Evolutionary conservation across 768 basidiomycete species (phyloP).

Genomic region (Paxillus rubicundulus): DNA sequence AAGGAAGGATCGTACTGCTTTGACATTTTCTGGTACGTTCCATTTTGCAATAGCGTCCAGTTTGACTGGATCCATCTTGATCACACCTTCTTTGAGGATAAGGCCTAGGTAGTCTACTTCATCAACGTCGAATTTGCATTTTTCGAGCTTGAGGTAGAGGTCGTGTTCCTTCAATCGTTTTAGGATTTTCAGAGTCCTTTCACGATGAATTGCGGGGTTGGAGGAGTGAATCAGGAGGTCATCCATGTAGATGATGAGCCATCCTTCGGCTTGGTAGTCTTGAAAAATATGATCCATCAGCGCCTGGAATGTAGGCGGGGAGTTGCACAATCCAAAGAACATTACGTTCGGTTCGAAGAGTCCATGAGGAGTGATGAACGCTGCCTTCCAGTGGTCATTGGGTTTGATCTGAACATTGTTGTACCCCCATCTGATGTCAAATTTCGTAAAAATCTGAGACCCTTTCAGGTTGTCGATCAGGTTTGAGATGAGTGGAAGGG

Average conservation of each 20-base stretch:
- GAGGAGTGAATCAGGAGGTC: slow-evolving; percentile 25
- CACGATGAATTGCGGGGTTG: slow-evolving; percentile 6
- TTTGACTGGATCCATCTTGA: slow-evolving; percentile 37
- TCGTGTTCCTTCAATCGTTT: slow-evolving; percentile 25
- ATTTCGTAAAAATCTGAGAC: background rate
- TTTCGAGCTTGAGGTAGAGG: slow-evolving; percentile 36
- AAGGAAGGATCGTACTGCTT: slow-evolving; percentile 30
- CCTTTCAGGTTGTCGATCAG: background rate
- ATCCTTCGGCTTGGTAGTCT: slow-evolving; percentile 11
- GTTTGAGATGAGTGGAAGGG: background rate
- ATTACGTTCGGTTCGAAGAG: slow-evolving; percentile 13
- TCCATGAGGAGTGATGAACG: background rate
- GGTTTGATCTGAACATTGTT: background rate
- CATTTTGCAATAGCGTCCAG: slow-evolving; percentile 31
- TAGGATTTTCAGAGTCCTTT: slow-evolving; percentile 20
- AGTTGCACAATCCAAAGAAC: slow-evolving; percentile 21
- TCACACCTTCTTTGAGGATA: background rate
- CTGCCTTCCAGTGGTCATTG: background rate
- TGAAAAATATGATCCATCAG: no score
- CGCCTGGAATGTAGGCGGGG: slow-evolving; percentile 18
- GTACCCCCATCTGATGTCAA: background rate
- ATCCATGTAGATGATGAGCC: slow-evolving; percentile 28
- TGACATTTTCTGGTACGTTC: slow-evolving; percentile 18
- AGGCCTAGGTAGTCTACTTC: background rate
- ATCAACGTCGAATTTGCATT: slow-evolving; percentile 9